Evolutionary conservation across 1,284 basidiomycete species (phyloP).

Genomic region (Boletus calvinii): DNA sequence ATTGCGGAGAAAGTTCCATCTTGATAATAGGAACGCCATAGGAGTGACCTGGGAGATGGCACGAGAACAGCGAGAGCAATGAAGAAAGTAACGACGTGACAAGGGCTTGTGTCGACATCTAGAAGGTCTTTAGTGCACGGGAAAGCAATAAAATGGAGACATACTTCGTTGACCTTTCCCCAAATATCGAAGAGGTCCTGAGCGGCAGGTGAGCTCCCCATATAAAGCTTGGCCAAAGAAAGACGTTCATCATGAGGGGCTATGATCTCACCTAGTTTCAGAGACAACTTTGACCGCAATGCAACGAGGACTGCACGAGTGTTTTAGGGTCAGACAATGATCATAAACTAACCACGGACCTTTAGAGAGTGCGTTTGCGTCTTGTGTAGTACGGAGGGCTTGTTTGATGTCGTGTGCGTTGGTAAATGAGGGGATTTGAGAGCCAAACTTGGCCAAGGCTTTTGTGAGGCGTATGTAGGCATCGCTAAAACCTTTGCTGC

Average conservation of each 20-base stretch:
- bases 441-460: conserved; percentile 10
- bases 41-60: conserved; percentile 62
- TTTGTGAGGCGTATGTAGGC: no score
- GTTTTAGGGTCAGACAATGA: neutral
- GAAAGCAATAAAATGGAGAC: conserved; percentile 16
- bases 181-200: conserved; percentile 63
- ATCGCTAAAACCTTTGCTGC: no score
- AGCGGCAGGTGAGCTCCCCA: conserved; percentile 53
- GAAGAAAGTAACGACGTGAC: conserved; percentile 55
- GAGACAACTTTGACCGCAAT: conserved; percentile 36
- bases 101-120: conserved; percentile 44
- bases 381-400: conserved; percentile 18
- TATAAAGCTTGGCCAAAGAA: conserved; percentile 57
- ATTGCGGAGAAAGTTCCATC: conserved; percentile 51
- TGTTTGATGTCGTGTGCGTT: conserved; percentile 28
- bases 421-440: conserved; percentile 8
- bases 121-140: conserved; percentile 10
- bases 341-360: conserved; percentile 17
- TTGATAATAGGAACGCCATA: conserved; percentile 61
- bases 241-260: conserved; percentile 56
- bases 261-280: conserved; percentile 27
- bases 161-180: conserved; percentile 52
- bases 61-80: conserved; percentile 57
- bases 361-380: conserved; percentile 24
- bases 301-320: conserved; percentile 42